phyloP scores from a whole-genome alignment of 345 rosid species.

The Litchi chinensis region DNA sequence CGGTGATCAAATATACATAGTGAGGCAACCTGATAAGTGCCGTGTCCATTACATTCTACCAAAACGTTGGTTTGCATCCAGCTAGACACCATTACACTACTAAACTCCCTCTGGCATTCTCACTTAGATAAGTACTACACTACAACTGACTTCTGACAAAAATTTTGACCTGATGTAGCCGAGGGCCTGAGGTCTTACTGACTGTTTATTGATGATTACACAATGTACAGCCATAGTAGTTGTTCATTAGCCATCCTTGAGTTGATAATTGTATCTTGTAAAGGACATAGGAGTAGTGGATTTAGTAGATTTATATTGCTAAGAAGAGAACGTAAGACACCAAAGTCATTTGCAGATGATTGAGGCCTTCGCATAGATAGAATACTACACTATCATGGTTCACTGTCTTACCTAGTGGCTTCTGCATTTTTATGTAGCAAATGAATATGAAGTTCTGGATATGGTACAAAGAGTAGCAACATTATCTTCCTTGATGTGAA shows the following conservation, averaged over 20 bases:
- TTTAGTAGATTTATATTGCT: not conserved
- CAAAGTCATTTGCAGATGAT: not conserved
- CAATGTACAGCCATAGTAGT: not conserved
- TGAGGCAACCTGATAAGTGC: slow-evolving; percentile 67
- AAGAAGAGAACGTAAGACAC: not conserved
- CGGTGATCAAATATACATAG: slow-evolving; percentile 84
- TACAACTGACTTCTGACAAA: not conserved
- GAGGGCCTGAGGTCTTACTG: not conserved
- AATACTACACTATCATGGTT: too few species aligned
- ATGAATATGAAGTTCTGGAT: not conserved
- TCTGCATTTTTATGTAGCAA: not conserved
- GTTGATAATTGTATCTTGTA: not conserved
- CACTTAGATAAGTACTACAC: not conserved
- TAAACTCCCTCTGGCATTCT: not conserved
- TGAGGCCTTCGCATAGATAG: too few species aligned
- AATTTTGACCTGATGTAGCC: not conserved
- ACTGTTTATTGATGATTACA: not conserved
- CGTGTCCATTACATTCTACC: slow-evolving; percentile 21
- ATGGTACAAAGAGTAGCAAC: not conserved
- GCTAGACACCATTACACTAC: slow-evolving; percentile 15
- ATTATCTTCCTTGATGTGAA: not conserved
- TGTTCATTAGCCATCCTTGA: not conserved
- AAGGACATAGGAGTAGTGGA: not conserved
- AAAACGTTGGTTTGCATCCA: slow-evolving; percentile 17
- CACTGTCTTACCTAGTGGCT: not conserved